phyloP scores from a whole-genome alignment of 345 rosid genomes.

The Populus simonii region DNA sequence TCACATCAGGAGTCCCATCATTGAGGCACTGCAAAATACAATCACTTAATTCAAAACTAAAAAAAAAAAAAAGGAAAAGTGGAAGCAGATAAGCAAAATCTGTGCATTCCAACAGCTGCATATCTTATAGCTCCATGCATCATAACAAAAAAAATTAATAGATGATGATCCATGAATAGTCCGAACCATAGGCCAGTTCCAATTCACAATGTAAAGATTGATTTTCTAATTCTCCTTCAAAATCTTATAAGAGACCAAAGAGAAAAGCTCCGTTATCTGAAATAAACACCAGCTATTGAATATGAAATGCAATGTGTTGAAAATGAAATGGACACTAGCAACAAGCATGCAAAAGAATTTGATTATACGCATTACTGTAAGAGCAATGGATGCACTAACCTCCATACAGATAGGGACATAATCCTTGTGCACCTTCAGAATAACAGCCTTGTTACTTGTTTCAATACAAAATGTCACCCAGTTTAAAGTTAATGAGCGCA shows the following conservation, averaged over 20 bases:
- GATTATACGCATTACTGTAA: not conserved
- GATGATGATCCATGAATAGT: not conserved
- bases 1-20: conserved; percentile 98
- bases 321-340: too few species aligned
- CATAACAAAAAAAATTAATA: not conserved
- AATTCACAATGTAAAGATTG: not conserved
- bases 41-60: conserved; percentile 1
- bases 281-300: not conserved
- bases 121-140: not conserved
- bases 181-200: not conserved
- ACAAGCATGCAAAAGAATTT: not conserved
- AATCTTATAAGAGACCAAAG: not conserved
- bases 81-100: not conserved
- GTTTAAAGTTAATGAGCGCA: conserved; percentile 93
- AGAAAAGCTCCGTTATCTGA: not conserved
- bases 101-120: not conserved
- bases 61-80: not conserved
- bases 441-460: conserved; percentile 82
- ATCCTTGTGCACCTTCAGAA: conserved; percentile 92
- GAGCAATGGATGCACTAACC: conserved; percentile 49
- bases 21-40: conserved; percentile 73
- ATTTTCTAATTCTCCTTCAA: not conserved
- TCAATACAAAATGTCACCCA: conserved; percentile 95
- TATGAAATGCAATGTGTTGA: not conserved
- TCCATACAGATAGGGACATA: conserved; percentile 96